Evolutionary conservation across 768 basidiomycete species (phyloP).

Genomic region (Leccinum disarticulatum): DNA sequence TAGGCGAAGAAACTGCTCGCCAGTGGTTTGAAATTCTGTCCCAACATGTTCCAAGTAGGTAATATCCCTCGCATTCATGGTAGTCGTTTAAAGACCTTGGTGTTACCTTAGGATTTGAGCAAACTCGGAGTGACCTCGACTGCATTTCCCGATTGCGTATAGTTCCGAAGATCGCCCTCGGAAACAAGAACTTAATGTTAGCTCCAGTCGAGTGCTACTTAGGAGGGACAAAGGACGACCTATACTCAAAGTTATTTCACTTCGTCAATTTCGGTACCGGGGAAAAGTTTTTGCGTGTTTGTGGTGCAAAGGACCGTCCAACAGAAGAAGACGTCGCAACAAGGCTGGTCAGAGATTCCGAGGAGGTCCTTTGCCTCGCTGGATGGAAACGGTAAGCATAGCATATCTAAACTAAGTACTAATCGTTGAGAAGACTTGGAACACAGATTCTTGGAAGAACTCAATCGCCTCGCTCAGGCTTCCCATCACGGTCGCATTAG

Average conservation of each 20-base stretch:
- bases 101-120: constrained; percentile 49
- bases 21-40: constrained; percentile 67
- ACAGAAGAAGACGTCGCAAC: constrained; percentile 75
- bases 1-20: constrained; percentile 49
- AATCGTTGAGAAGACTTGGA: neutral
- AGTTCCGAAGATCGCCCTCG: constrained; percentile 52
- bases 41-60: constrained; percentile 52
- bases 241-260: constrained; percentile 38
- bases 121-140: constrained; percentile 43
- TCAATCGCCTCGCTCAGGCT: neutral
- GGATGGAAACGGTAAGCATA: constrained; percentile 46
- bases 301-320: constrained; percentile 82
- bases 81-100: neutral
- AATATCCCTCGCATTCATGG: constrained; percentile 43
- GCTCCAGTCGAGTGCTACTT: constrained; percentile 58
- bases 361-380: constrained; percentile 65
- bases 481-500: neutral
- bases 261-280: constrained; percentile 82
- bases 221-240: constrained; percentile 47
- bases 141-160: constrained; percentile 57
- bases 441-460: constrained; percentile 36
- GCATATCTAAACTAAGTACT: neutral
- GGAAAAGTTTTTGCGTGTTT: constrained; percentile 82
- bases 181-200: constrained; percentile 28
- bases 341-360: constrained; percentile 63